Conservation (phyloP, 305 asterid species). For the Fraxinus angustifolia region DNA sequence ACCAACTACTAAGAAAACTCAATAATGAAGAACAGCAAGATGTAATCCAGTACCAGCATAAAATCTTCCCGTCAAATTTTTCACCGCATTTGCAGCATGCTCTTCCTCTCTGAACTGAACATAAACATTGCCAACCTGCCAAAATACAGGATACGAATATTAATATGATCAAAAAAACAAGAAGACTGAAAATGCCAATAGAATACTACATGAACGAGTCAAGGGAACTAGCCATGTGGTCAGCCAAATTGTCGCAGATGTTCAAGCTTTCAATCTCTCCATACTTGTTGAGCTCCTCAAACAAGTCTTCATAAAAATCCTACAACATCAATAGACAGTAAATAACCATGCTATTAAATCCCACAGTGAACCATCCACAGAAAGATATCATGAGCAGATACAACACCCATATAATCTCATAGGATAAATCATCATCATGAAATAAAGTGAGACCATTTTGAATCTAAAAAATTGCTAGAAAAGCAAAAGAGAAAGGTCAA, state of each 20-base stretch:
- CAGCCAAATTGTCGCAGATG: conserved; percentile 90
- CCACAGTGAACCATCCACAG: not conserved
- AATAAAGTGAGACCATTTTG: not conserved
- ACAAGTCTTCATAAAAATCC: conserved; percentile 93
- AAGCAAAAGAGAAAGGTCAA: not conserved
- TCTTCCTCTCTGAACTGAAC: conserved; percentile 97
- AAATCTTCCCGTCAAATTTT: conserved; percentile 77
- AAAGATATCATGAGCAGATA: not conserved
- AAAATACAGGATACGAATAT: not conserved
- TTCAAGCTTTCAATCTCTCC: conserved; percentile 93
- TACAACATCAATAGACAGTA: conserved; percentile 19
- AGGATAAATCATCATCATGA: not conserved
- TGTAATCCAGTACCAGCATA: conserved; percentile 62
- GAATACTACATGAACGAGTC: not conserved
- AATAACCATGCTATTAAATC: not conserved
- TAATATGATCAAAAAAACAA: not conserved
- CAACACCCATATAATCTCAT: not conserved
- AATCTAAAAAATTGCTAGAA: not conserved
- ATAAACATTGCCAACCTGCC: conserved; percentile 94
- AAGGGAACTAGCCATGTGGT: conserved; percentile 64
- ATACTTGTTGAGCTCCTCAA: conserved; percentile 85
- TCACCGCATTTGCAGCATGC: conserved; percentile 83
- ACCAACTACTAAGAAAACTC: not conserved
- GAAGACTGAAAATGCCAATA: not conserved
- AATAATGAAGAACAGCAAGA: not conserved